These are phyloP conservation scores for Solanum virginianum DNA, from an alignment of 257 asterid genomes.

Conservation along the genomic window DNA sequence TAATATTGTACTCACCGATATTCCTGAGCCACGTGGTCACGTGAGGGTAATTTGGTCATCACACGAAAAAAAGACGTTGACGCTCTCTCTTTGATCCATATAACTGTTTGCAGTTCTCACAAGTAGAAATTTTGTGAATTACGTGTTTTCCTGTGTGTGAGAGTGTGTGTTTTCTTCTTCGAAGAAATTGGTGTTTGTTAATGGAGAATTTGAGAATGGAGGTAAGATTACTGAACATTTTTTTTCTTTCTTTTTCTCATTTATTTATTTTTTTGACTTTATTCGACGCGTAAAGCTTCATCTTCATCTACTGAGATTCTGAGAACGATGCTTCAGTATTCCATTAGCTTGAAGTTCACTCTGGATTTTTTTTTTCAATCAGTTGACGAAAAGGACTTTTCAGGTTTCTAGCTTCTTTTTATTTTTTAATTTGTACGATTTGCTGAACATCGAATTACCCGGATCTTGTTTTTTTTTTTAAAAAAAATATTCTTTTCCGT, in stretches of 20 bases:
- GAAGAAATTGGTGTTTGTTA: neutral
- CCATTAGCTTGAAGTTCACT: slow-evolving; percentile 15
- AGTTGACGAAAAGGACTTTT: neutral
- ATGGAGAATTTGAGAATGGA: neutral
- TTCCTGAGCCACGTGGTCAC: slow-evolving; percentile 40
- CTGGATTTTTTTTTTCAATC: neutral
- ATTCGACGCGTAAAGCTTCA: slow-evolving; percentile 19
- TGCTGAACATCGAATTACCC: neutral
- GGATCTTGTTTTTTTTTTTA: neutral
- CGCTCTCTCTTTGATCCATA: slow-evolving; percentile 11
- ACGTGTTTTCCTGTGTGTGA: neutral
- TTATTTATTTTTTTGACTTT: slow-evolving; percentile 2
- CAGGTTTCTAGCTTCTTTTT: neutral
- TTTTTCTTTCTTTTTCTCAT: neutral
- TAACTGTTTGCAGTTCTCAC: slow-evolving; percentile 5
- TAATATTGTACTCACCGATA: neutral
- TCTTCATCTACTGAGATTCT: neutral
- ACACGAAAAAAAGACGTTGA: slow-evolving; percentile 15
- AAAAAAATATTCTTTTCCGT: neutral
- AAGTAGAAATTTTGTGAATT: slow-evolving; percentile 2
- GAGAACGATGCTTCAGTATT: neutral
- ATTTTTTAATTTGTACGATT: neutral
- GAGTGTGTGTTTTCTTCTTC: neutral
- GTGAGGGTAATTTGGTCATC: slow-evolving; percentile 26
- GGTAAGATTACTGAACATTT: neutral